Percentiles rank a stretch among this genome's conserved stretches.
Evolutionary conservation across 495 filamentous ascomycete genomes (phyloP).

Genomic region (Penicillium flavigenum): DNA sequence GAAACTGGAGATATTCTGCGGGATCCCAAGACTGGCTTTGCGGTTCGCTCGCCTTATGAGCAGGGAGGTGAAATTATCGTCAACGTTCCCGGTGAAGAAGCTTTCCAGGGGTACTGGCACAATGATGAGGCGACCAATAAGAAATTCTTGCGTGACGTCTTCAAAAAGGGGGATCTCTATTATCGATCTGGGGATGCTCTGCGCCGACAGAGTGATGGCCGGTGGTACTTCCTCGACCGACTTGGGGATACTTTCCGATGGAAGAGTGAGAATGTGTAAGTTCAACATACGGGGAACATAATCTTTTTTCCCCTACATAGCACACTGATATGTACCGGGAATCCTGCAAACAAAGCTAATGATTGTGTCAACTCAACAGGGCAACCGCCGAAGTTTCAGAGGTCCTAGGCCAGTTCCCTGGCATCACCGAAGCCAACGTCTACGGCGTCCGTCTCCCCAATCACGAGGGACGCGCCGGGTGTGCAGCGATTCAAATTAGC

Average conservation of each 20-base stretch:
- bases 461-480: conserved; percentile 71
- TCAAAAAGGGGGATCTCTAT: conserved; percentile 70
- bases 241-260: conserved; percentile 80
- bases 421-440: conserved; percentile 72
- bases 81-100: conserved; percentile 54
- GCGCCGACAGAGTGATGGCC: conserved; percentile 60
- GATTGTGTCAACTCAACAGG: conserved; percentile 11
- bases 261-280: conserved; percentile 79
- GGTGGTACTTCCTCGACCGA: conserved; percentile 77
- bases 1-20: conserved; percentile 63
- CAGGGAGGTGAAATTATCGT: conserved; percentile 77
- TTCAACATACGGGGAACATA: too few relatives aligned
- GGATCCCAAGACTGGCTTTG: conserved; percentile 66
- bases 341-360: not conserved
- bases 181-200: conserved; percentile 76
- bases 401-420: conserved; percentile 62
- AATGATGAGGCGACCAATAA: conserved; percentile 64
- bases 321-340: not conserved
- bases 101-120: conserved; percentile 69
- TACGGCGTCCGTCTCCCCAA: conserved; percentile 72
- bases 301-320: too few relatives aligned
- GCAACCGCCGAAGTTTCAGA: conserved; percentile 73
- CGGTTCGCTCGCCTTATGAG: conserved; percentile 58
- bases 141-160: conserved; percentile 70
- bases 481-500: conserved; percentile 54